These are phyloP conservation scores for Penicillium paxilli DNA, from an alignment of 495 filamentous ascomycete genomes.

Conservation along the genomic window DNA sequence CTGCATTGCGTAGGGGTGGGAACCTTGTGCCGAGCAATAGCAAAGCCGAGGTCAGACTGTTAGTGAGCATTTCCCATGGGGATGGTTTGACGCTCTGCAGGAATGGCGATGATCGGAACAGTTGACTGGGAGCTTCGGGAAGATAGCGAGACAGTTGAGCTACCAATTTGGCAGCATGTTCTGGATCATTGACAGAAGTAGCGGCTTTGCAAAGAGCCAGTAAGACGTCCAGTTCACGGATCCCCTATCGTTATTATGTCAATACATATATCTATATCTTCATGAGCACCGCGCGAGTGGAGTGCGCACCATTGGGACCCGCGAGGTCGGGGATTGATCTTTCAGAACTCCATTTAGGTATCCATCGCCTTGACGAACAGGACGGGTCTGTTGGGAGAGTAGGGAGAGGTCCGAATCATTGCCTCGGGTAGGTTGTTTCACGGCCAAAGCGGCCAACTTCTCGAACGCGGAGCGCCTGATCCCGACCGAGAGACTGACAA, in stretches of 20 bases:
- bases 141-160: conserved; percentile 78
- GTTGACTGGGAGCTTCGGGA: conserved; percentile 75
- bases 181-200: conserved; percentile 60
- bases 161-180: conserved; percentile 72
- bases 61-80: conserved; percentile 85
- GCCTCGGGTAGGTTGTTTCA: conserved; percentile 55
- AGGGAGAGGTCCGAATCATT: conserved; percentile 64
- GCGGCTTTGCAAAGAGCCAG: conserved; percentile 88
- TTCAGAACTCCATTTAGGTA: conserved; percentile 37
- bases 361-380: conserved; percentile 32
- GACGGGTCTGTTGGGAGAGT: conserved; percentile 57
- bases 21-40: conserved; percentile 73
- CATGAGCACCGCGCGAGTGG: too few relatives aligned
- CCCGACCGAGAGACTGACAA: conserved; percentile 36
- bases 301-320: conserved; percentile 54
- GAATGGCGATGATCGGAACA: conserved; percentile 76
- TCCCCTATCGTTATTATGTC: conserved; percentile 41
- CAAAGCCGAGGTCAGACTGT: conserved; percentile 73
- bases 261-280: conserved; percentile 22
- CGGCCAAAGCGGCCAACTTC: conserved; percentile 65
- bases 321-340: conserved; percentile 42
- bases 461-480: conserved; percentile 66
- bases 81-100: conserved; percentile 81
- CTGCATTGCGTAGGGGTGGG: conserved; percentile 58
- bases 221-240: conserved; percentile 86